Evolutionary conservation across 2,329 filamentous ascomycete genomes (phyloP).

Genomic region (Drechmeria coniospora): DNA sequence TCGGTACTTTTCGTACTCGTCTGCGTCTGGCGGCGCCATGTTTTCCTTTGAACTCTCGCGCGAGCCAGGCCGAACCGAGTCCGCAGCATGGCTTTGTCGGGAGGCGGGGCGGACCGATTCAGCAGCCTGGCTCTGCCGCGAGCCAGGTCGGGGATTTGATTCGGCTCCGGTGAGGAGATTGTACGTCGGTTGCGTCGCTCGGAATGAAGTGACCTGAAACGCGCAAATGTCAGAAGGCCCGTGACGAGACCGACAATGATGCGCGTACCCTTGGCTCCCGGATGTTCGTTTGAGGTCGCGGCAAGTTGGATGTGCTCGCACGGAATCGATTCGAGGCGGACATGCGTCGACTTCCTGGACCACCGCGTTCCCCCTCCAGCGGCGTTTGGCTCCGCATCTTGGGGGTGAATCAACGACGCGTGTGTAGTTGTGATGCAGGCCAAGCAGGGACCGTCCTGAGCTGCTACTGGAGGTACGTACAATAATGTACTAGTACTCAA

Average conservation of each 20-base stretch:
- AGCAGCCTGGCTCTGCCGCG: constrained; percentile 23
- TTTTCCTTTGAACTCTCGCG: constrained; percentile 46
- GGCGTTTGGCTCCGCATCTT: constrained; percentile 19
- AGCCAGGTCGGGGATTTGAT: constrained; percentile 20
- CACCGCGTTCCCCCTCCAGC: constrained; percentile 15
- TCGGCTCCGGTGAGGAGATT: constrained; percentile 43
- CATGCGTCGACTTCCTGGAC: constrained; percentile 12
- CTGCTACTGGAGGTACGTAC: no score
- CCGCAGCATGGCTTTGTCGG: constrained; percentile 23
- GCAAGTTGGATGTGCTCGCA: constrained; percentile 20
- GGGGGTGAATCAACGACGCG: constrained; percentile 2
- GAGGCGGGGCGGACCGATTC: constrained; percentile 26
- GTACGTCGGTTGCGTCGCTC: constrained; percentile 39
- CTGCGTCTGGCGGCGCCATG: constrained; percentile 40
- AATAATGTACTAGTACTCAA: no score
- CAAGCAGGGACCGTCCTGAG: no score
- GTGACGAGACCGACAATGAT: constrained; percentile 5
- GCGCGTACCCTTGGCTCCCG: constrained; percentile 24
- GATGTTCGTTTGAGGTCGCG: constrained; percentile 19
- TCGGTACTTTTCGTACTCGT: constrained; percentile 41
- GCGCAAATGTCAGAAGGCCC: background rate
- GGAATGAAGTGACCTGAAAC: constrained; percentile 31
- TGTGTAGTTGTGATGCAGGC: no score
- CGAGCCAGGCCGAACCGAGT: constrained; percentile 30
- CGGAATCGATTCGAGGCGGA: constrained; percentile 18